Conservation (phyloP, 2,329 filamentous ascomycete genomes). For the Cladosporium sp. region DNA sequence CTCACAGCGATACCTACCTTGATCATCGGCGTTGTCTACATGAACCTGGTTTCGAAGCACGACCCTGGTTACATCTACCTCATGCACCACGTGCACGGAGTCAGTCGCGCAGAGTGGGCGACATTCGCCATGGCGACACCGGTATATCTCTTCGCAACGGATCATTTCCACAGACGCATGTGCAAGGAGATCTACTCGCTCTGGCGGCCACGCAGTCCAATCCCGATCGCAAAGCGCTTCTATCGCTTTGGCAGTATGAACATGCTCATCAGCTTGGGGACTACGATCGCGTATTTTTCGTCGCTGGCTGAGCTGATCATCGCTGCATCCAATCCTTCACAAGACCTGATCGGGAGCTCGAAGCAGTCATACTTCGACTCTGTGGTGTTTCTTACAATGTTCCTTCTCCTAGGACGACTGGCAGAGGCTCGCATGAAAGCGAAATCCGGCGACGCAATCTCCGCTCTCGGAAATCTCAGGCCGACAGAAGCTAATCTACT, state of each 20-base stretch:
- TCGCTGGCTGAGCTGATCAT: constrained; percentile 73
- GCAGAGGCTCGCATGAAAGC: constrained; percentile 90
- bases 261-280: constrained; percentile 84
- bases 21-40: constrained; percentile 83
- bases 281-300: constrained; percentile 80
- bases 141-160: constrained; percentile 80
- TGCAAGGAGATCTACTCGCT: constrained; percentile 73
- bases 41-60: constrained; percentile 67
- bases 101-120: constrained; percentile 32
- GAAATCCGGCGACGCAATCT: constrained; percentile 81
- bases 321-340: neutral
- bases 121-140: constrained; percentile 51
- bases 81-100: constrained; percentile 64
- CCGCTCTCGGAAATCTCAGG: constrained; percentile 70
- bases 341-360: constrained; percentile 25
- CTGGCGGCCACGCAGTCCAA: constrained; percentile 72
- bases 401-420: constrained; percentile 69
- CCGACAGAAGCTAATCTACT: constrained; percentile 73
- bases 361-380: constrained; percentile 71
- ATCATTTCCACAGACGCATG: constrained; percentile 76
- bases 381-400: constrained; percentile 86
- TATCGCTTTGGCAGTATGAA: constrained; percentile 98
- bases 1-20: constrained; percentile 76
- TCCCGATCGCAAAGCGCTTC: constrained; percentile 70
- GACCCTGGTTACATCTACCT: constrained; percentile 41